These are phyloP conservation scores for Piromyces sp. DNA, from an alignment of 192 early-diverging fungal species.

Conservation along the genomic window DNA sequence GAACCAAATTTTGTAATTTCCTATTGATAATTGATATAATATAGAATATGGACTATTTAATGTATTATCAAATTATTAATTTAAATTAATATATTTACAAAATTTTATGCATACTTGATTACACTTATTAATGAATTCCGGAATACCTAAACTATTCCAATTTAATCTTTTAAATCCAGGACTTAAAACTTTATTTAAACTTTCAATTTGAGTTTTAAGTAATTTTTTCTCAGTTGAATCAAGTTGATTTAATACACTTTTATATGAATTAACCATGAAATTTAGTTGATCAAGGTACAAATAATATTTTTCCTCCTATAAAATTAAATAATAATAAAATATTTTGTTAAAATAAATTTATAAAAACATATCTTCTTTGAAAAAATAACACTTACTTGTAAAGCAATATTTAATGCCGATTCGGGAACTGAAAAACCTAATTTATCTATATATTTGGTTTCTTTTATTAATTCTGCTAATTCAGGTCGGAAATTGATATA, in stretches of 20 bases:
- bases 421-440: conserved; percentile 34
- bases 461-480: conserved; percentile 38
- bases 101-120: conserved; percentile 13
- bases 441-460: conserved; percentile 46
- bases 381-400: conserved; percentile 29
- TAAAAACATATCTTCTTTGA: no score
- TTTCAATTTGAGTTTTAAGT: conserved; percentile 24
- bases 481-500: conserved; percentile 34
- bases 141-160: conserved; percentile 45
- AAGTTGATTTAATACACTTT: conserved; percentile 22
- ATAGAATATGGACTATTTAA: neutral
- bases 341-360: no score
- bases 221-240: conserved; percentile 33
- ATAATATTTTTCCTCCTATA: conserved; percentile 43
- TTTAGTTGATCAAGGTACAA: conserved; percentile 32
- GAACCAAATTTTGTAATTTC: conserved; percentile 46
- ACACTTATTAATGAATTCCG: conserved; percentile 37
- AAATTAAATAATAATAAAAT: neutral
- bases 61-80: no score
- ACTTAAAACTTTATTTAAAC: conserved; percentile 40
- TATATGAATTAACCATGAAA: conserved; percentile 27
- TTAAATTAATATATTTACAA: no score
- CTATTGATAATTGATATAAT: conserved; percentile 2
- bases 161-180: conserved; percentile 41
- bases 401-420: conserved; percentile 36